A percentile compares a stretch with the other conserved stretches of the same genome.
Conservation (phyloP, 1,139 yeast species). For the Kluyveromyces sp. region DNA sequence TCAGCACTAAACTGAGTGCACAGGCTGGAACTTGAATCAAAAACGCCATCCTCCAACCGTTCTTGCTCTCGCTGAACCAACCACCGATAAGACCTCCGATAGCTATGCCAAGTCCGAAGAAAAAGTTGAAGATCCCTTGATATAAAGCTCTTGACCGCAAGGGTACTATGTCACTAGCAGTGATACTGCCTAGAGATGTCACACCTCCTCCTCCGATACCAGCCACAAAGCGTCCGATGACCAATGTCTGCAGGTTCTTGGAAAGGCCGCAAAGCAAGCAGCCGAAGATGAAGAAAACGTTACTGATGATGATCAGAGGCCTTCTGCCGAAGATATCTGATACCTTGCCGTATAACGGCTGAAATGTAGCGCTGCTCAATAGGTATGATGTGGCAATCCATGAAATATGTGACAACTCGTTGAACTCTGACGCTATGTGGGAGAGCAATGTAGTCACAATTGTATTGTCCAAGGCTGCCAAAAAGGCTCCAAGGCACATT, state of each 20-base stretch:
- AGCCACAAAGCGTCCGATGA: slow-evolving; percentile 53
- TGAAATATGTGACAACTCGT: slow-evolving; percentile 45
- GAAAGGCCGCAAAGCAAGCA: slow-evolving; percentile 49
- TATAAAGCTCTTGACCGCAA: slow-evolving; percentile 50
- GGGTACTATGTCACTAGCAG: slow-evolving; percentile 52
- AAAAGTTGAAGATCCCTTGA: slow-evolving; percentile 58
- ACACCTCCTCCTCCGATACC: slow-evolving; percentile 67
- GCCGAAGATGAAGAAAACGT: slow-evolving; percentile 46
- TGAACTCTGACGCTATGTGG: slow-evolving; percentile 55
- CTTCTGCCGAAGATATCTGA: slow-evolving; percentile 84
- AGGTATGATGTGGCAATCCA: slow-evolving; percentile 60
- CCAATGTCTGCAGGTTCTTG: slow-evolving; percentile 48
- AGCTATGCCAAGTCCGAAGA: slow-evolving; percentile 64
- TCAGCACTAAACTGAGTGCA: slow-evolving; percentile 29
- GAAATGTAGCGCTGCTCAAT: slow-evolving; percentile 56
- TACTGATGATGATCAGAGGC: slow-evolving; percentile 43
- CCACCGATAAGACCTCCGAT: slow-evolving; percentile 61
- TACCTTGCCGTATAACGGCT: slow-evolving; percentile 77
- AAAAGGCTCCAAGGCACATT: slow-evolving; percentile 43
- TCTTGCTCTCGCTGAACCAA: slow-evolving; percentile 37
- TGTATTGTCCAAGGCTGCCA: slow-evolving; percentile 59
- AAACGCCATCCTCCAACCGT: slow-evolving; percentile 77
- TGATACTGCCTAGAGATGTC: slow-evolving; percentile 47
- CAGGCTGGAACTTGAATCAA: slow-evolving; percentile 55
- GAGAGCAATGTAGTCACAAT: slow-evolving; percentile 54